A percentile compares a stretch with the other conserved stretches of the same genome.
phyloP scores from a whole-genome alignment of 805 yeast genomes.

The Pichia nanzhaoensis region DNA sequence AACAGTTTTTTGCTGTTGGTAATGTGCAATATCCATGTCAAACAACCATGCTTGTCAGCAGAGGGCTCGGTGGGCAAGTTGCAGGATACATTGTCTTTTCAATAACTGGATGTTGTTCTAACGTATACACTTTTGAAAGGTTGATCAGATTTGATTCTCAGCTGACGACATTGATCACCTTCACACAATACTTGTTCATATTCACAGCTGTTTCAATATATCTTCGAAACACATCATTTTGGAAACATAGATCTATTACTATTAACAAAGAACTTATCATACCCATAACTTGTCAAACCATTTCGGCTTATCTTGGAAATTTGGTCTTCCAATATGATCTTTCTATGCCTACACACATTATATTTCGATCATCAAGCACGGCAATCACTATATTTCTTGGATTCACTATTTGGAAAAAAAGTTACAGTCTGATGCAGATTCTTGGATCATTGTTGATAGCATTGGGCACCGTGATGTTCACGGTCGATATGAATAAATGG shows the following conservation, averaged over 20 bases:
- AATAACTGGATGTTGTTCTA: constrained; percentile 71
- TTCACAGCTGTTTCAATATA: constrained; percentile 37
- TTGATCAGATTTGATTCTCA: constrained; percentile 34
- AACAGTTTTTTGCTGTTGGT: too few relatives aligned
- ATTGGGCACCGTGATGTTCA: constrained; percentile 44
- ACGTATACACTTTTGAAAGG: constrained; percentile 56
- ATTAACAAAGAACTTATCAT: constrained; percentile 33
- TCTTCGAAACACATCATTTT: constrained; percentile 22
- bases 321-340: constrained; percentile 49
- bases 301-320: constrained; percentile 50
- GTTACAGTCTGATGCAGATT: constrained; percentile 41
- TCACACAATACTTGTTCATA: constrained; percentile 49
- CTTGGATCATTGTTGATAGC: constrained; percentile 46
- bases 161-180: constrained; percentile 49
- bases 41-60: too few relatives aligned
- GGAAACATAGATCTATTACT: background rate
- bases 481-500: constrained; percentile 17
- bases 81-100: constrained; percentile 29
- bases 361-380: constrained; percentile 58
- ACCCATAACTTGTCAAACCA: constrained; percentile 44
- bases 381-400: constrained; percentile 57
- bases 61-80: background rate
- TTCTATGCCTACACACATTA: constrained; percentile 61
- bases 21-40: too few relatives aligned
- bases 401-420: constrained; percentile 36